Base-by-base conservation (phyloP, 805 yeast species). In the Komagataella kurtzmanii region DNA sequence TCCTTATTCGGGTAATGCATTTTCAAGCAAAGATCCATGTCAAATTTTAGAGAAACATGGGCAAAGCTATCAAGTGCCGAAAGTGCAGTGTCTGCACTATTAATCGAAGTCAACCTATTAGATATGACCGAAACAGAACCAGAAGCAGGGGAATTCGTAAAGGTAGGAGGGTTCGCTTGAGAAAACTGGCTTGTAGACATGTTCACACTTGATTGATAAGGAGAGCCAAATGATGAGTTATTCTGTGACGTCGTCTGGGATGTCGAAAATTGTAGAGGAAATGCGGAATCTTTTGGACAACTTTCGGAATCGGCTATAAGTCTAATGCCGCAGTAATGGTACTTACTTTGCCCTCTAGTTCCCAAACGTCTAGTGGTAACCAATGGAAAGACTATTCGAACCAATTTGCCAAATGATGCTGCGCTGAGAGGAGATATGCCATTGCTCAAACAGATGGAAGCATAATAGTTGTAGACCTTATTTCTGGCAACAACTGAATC, bases 291-390 rank as follows among this genome's bases (percentile, higher is more conserved):
- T 45, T 45, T 21, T 6, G 47, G 21, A 45, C 24, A 18, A 17
- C 17, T 23, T 56, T 59, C 62, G 30, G 61, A 62, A 54, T 73
- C 71, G 49, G 69, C 69, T 47, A 65, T 59, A 23, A 75, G 58
- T 56, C 73, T 75, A 50, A 89, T 72, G 2, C 95, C 95, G 65
- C 91, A 85, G 61, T 87, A 88, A 63, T 88, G 95, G 65, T 89
- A 89, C 61, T 84, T 84, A 18, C 91, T 81, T 60, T 83, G 85
- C 2, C 90, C 90, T 49, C 95, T 72, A 63, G 82, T 79, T 1
- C 97, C 97, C 51, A 88, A 69, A 51, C 97, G 73, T 56, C 95
- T 75, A 0, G 93, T 85, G 30, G 81, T 79, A 54, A 87, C 69
- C 51, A 71, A 70, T 0, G 95, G 93, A 58, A 76, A 84, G 3